These are phyloP conservation scores for Turnera subulata DNA, from an alignment of 345 rosid species.

Conservation along the genomic window DNA sequence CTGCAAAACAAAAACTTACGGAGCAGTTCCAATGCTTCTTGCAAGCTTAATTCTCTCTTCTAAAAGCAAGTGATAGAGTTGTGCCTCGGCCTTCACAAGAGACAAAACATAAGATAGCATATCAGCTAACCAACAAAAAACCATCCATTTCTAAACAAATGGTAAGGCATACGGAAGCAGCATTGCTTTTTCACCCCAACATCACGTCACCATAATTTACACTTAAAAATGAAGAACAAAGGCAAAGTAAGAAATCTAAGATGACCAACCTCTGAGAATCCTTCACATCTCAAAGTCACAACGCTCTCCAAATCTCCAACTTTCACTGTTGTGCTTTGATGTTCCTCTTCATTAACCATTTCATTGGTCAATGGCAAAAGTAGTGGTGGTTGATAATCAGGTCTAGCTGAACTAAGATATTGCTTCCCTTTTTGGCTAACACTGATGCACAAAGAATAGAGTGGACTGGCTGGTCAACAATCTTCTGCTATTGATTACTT, in stretches of 20 bases:
- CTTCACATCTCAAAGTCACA: constrained; percentile 23
- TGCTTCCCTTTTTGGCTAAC: constrained; percentile 32
- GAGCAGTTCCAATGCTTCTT: constrained; percentile 46
- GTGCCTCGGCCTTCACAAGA: constrained; percentile 32
- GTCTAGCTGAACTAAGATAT: constrained; percentile 32
- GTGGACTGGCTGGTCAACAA: too few relatives aligned
- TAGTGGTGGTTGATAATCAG: constrained; percentile 39
- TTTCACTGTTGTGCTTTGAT: constrained; percentile 14
- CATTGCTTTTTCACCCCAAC: too few relatives aligned
- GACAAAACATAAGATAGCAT: constrained; percentile 1
- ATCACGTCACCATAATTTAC: too few relatives aligned
- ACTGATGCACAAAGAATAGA: constrained; percentile 25
- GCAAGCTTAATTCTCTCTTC: constrained; percentile 47
- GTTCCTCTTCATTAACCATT: constrained; percentile 33
- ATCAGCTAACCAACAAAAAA: neutral
- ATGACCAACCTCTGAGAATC: constrained; percentile 35
- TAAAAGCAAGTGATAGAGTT: constrained; percentile 38
- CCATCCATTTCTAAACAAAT: neutral
- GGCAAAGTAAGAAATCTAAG: neutral
- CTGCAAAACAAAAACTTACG: constrained; percentile 29
- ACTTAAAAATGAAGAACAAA: neutral
- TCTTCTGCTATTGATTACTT: too few relatives aligned
- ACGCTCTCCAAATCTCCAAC: constrained; percentile 23
- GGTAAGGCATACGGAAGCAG: too few relatives aligned
- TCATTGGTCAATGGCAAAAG: constrained; percentile 29